Conservation (phyloP, 1,284 basidiomycete genomes). For the Ustilago loliicola region DNA sequence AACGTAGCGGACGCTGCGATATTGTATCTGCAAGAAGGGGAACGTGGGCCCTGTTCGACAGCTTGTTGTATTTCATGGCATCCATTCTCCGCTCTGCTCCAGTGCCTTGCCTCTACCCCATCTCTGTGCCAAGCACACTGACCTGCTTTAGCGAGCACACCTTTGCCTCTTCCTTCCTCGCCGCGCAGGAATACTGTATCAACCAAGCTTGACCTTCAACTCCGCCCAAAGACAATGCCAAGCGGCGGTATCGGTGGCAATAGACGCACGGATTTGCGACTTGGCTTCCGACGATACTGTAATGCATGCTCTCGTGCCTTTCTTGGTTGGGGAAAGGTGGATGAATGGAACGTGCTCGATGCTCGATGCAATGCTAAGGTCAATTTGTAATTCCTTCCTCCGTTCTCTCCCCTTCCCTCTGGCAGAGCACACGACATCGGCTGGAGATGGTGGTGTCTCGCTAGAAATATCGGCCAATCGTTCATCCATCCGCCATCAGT, state of each 20-base stretch:
- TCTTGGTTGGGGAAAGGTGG: background rate
- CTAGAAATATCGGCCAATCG: background rate
- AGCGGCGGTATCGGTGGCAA: constrained; percentile 38
- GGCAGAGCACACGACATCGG: constrained; percentile 3
- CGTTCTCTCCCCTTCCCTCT: background rate
- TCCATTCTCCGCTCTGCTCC: background rate
- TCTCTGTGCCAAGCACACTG: background rate
- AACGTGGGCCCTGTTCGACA: constrained; percentile 39
- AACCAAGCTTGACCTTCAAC: background rate
- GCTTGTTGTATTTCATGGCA: constrained; percentile 31
- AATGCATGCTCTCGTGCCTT: background rate
- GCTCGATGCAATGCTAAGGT: no score
- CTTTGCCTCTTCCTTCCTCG: background rate
- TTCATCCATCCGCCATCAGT: background rate
- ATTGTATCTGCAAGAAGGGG: constrained; percentile 1
- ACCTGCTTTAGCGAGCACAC: background rate
- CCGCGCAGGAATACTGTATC: no score
- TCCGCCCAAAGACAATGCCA: constrained; percentile 3
- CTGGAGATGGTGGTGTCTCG: background rate
- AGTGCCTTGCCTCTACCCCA: no score
- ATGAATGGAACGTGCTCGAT: constrained; percentile 23
- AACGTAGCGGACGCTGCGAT: no score
- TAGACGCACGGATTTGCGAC: constrained; percentile 18
- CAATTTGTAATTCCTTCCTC: constrained; percentile 21
- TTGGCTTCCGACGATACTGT: constrained; percentile 40